These are phyloP conservation scores for Colletotrichum cuscutae DNA, from an alignment of 2,329 filamentous ascomycete genomes.

Conservation along the genomic window DNA sequence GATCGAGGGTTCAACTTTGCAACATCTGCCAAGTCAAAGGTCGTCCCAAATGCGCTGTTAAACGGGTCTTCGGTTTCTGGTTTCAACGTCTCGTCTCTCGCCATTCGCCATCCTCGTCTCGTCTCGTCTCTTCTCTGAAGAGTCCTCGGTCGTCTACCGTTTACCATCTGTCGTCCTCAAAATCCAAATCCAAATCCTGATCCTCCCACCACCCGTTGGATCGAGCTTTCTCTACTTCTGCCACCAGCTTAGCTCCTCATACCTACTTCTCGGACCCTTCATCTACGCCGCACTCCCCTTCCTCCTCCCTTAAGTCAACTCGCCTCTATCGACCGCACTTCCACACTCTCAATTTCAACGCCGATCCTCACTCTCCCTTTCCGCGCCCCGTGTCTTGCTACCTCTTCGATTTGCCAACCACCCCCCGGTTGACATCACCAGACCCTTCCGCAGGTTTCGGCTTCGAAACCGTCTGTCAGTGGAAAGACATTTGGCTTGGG, in stretches of 20 bases:
- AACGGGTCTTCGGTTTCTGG: constrained; percentile 9
- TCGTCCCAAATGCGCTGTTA: constrained; percentile 22
- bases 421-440: constrained; percentile 28
- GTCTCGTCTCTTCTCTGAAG: constrained; percentile 1
- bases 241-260: background rate
- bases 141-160: background rate
- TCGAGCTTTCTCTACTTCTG: constrained; percentile 8
- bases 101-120: constrained; percentile 17
- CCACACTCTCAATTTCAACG: background rate
- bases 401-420: constrained; percentile 23
- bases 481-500: constrained; percentile 16
- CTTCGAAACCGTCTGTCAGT: background rate
- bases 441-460: constrained; percentile 11
- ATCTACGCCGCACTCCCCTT: constrained; percentile 3
- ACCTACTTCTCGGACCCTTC: constrained; percentile 13
- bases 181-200: background rate
- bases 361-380: constrained; percentile 13
- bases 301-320: background rate
- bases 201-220: background rate
- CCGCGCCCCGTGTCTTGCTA: constrained; percentile 15
- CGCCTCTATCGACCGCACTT: background rate
- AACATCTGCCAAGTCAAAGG: constrained; percentile 26
- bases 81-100: constrained; percentile 23
- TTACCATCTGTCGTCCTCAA: background rate
- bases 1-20: constrained; percentile 17